These are phyloP conservation scores for Plasmodiophora brassicae DNA, from an alignment of 208 protist species.

Conservation along the genomic window DNA sequence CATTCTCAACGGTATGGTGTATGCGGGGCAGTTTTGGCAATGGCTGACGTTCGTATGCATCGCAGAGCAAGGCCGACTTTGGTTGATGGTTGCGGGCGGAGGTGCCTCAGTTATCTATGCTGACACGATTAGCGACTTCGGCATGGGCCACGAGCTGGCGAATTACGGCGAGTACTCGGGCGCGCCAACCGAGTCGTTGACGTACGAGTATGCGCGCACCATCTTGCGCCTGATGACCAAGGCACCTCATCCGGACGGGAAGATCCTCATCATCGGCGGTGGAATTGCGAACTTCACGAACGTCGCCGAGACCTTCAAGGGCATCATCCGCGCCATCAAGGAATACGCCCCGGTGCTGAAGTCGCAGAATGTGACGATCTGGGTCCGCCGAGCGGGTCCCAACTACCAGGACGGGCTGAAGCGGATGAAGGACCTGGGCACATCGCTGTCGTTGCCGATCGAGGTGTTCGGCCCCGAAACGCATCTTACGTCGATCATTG, in stretches of 20 bases:
- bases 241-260: constrained; percentile 45
- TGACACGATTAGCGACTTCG: constrained; percentile 71
- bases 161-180: constrained; percentile 78
- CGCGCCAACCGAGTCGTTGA: constrained; percentile 68
- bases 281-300: constrained; percentile 79
- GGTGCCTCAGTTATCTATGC: constrained; percentile 75
- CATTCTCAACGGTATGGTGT: constrained; percentile 66
- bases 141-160: constrained; percentile 61
- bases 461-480: constrained; percentile 72
- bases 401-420: constrained; percentile 74
- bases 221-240: constrained; percentile 67
- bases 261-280: constrained; percentile 48
- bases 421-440: constrained; percentile 57
- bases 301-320: constrained; percentile 74
- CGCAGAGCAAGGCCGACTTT: constrained; percentile 61
- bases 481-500: constrained; percentile 72
- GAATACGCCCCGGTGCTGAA: constrained; percentile 51
- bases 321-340: constrained; percentile 67
- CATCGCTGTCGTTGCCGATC: constrained; percentile 54
- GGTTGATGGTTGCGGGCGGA: constrained; percentile 75
- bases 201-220: constrained; percentile 73
- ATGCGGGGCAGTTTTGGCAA: background rate
- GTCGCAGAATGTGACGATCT: constrained; percentile 60
- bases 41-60: background rate
- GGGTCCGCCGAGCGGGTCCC: constrained; percentile 70